Percentiles rank a stretch among this genome's conserved stretches.
phyloP scores from a whole-genome alignment of 2,329 filamentous ascomycete genomes.

The Epichloe gansuensis region DNA sequence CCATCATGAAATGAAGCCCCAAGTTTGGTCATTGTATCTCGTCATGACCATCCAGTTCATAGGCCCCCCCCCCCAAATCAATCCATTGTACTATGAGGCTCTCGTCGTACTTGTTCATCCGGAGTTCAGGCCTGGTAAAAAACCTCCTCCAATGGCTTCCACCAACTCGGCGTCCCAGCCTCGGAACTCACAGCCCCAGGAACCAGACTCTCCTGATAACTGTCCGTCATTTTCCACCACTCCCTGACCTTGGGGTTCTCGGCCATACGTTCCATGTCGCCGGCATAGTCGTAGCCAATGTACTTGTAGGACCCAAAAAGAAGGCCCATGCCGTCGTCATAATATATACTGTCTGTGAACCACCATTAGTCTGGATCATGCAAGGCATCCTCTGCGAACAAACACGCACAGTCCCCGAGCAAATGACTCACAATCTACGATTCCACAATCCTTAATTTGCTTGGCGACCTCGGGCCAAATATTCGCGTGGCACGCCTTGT shows the following conservation, averaged over 20 bases:
- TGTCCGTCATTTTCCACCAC: conserved; percentile 75
- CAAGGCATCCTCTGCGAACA: background rate
- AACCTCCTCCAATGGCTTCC: conserved; percentile 56
- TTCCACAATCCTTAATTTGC: conserved; percentile 64
- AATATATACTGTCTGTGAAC: conserved; percentile 55
- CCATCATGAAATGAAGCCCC: no score
- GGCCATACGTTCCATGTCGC: conserved; percentile 65
- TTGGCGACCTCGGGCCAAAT: conserved; percentile 68
- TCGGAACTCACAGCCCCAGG: conserved; percentile 46
- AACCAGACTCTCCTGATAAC: conserved; percentile 55
- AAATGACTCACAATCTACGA: conserved; percentile 49
- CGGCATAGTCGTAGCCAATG: conserved; percentile 56
- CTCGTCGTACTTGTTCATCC: background rate
- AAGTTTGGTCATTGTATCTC: no score
- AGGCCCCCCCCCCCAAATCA: background rate
- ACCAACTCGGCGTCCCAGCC: conserved; percentile 51
- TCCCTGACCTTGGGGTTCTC: conserved; percentile 59
- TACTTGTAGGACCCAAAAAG: conserved; percentile 72
- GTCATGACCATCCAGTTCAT: background rate
- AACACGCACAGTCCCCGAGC: background rate
- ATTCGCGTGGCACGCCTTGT: conserved; percentile 59
- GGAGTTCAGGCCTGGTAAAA: conserved; percentile 42
- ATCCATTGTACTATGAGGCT: background rate
- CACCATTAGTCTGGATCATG: background rate
- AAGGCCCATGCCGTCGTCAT: conserved; percentile 47